Evolutionary conservation across 192 early-diverging fungal species (phyloP).

Genomic region (Globomyces pollinis-pini): DNA sequence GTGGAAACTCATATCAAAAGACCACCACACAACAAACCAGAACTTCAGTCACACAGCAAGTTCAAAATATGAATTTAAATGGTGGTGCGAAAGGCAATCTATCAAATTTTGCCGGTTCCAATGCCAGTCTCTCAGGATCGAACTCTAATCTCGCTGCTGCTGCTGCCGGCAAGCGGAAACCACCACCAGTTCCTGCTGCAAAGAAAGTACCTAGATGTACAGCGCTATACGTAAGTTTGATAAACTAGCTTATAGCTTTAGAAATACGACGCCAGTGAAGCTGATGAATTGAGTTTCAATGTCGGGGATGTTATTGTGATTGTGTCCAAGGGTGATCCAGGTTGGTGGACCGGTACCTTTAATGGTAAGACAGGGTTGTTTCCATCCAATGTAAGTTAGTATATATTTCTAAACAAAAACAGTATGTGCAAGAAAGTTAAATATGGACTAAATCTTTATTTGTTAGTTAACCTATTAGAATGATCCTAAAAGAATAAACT

Average conservation of each 20-base stretch:
- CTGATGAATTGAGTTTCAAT: constrained; percentile 56
- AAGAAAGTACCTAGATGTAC: constrained; percentile 40
- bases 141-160: constrained; percentile 8
- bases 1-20: neutral
- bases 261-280: constrained; percentile 47
- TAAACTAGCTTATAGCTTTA: too few species aligned
- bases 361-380: constrained; percentile 42
- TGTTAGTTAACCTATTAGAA: too few species aligned
- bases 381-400: constrained; percentile 28
- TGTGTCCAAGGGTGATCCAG: constrained; percentile 37
- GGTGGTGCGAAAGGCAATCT: constrained; percentile 3
- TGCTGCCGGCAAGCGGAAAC: constrained; percentile 32
- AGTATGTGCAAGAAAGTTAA: constrained; percentile 5
- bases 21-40: neutral
- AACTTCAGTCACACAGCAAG: neutral
- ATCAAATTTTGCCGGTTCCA: neutral
- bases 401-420: neutral
- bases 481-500: too few species aligned
- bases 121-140: neutral
- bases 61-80: neutral
- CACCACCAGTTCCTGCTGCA: constrained; percentile 42
- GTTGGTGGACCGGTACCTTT: constrained; percentile 46
- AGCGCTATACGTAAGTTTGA: constrained; percentile 31
- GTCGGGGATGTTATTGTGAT: constrained; percentile 56
- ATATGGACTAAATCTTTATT: too few species aligned